Evolutionary conservation across 169 alveolate genomes (phyloP), one percentile per base, ranked within the genome.

Genomic region (Cryptosporidium andersoni): DNA sequence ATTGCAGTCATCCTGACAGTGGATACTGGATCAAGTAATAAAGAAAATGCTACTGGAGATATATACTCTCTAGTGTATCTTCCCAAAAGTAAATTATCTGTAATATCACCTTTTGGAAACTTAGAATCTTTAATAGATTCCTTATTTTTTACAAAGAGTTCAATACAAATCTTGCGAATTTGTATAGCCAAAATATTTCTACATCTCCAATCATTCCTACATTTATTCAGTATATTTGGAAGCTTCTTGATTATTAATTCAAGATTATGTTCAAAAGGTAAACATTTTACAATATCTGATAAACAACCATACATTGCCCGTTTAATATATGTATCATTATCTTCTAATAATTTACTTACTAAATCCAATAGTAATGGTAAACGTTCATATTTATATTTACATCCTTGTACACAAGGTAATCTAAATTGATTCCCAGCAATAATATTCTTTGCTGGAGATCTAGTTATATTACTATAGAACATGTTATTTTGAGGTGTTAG

Each of bases 191-290:
- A 36, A n/a, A 74, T 58, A 12, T 74, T 60, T 43, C 85, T 74
- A 39, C 85, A 56, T 45, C 85, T 74, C 85, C 85, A 74, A 51
- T 74, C 85, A 74, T 11, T 58, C 8, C 49, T n/a, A 51, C 85
- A 74, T 14, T 66, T 39, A 39, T 74, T 62, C 11, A 74, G 68
- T 6, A 74, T 11, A 12, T 56, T 55, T 0, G 85, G 85, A 16
- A 74, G 51, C 34, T 60, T 74, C 36, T 58, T 53, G 9, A 74
- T 56, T 16, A 74, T 40, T 4, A 68, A 25, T 7, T 74, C 85
- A 0, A 74, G 40, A 25, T 74, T 62, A 4, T 74, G 45, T 52
- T 74, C 51, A 34, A 16, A 60, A 1, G 85, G 85, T 6, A 74
- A 51, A 42, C 85, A 74, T 14, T 37, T 74, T 5, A 74, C 51